These are phyloP conservation scores for Sorghum bicolor DNA, from an alignment of 176 grass and related monocot species.

Conservation along the genomic window Sorghum_bicolor_NCBIv3 NC_012871.2:66536001-66536500, in stretches of 20 bases:
- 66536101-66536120: not conserved
- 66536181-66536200: not conserved
- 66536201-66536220: not conserved
- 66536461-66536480: too few relatives aligned
- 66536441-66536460: too few relatives aligned
- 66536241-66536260: not conserved
- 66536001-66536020: conserved; percentile 43
- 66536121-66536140: not conserved
- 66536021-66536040: conserved; percentile 35
- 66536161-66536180: not conserved
- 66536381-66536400: not conserved
- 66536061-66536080: not conserved
- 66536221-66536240: not conserved
- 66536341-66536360: not conserved
- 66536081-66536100: not conserved
- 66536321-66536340: not conserved
- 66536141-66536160: conserved; percentile 27
- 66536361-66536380: not conserved
- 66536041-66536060: not conserved
- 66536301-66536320: too few relatives aligned
- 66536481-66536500: not conserved
- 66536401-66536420: not conserved
- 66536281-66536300: not conserved
- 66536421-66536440: not conserved
- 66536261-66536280: too few relatives aligned